A percentile compares a stretch with the other conserved stretches of the same genome.
These are phyloP conservation scores for Eucalyptus urophylla DNA, from an alignment of 345 rosid species.

Conservation along the genomic window DNA sequence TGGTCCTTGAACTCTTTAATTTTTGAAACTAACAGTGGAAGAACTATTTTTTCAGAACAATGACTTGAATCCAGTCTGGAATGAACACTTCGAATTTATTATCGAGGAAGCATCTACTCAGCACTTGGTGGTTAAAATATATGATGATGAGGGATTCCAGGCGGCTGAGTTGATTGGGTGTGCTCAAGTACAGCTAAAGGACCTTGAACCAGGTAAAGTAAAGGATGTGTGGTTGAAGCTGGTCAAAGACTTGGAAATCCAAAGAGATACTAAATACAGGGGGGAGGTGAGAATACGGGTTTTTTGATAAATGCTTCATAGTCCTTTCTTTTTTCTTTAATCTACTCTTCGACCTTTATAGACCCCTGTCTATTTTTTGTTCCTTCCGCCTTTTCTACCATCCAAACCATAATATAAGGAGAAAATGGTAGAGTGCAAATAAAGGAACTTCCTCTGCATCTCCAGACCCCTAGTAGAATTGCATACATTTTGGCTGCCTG, in stretches of 20 bases:
- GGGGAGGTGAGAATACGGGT: slow-evolving; percentile 58
- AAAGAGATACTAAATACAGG: slow-evolving; percentile 82
- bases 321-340: background rate
- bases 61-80: slow-evolving; percentile 96
- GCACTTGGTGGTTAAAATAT: slow-evolving; percentile 76
- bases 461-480: background rate
- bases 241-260: slow-evolving; percentile 94
- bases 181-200: slow-evolving; percentile 60
- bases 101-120: slow-evolving; percentile 91
- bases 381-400: background rate
- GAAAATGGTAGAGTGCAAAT: background rate
- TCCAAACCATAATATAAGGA: background rate
- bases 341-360: background rate
- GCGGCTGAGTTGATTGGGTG: slow-evolving; percentile 86
- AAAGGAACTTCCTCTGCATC: background rate
- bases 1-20: background rate
- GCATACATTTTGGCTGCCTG: background rate
- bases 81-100: slow-evolving; percentile 86
- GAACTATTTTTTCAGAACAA: slow-evolving; percentile 51
- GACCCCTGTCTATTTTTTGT: background rate
- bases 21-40: background rate
- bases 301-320: background rate
- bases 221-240: slow-evolving; percentile 97
- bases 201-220: slow-evolving; percentile 96
- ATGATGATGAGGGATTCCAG: slow-evolving; percentile 92